A percentile compares a stretch with the other conserved stretches of the same genome.
phyloP scores from a whole-genome alignment of 2,329 filamentous ascomycete species.

The Phyllosticta capitalensis region DNA sequence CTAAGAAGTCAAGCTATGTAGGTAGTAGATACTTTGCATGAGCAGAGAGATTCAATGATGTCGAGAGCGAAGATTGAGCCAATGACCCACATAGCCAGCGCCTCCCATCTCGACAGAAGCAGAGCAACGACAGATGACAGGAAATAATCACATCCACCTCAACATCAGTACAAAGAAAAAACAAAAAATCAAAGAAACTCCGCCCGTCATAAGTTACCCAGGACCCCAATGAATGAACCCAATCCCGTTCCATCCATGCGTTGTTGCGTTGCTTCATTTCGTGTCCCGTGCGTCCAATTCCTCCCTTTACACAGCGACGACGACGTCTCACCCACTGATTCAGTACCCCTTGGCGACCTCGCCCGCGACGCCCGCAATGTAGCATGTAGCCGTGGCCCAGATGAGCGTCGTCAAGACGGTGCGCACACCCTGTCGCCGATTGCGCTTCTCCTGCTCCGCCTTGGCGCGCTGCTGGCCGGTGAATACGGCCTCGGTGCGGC shows the following conservation, averaged over 20 bases:
- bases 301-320: neutral
- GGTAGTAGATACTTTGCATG: too few species aligned
- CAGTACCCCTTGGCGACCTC: slow-evolving; percentile 9
- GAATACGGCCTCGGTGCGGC: slow-evolving; percentile 7
- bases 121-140: too few species aligned
- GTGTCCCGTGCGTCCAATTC: neutral
- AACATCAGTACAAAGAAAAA: too few species aligned
- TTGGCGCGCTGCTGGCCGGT: slow-evolving; percentile 1
- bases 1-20: too few species aligned
- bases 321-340: neutral
- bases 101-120: too few species aligned
- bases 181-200: too few species aligned
- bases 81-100: too few species aligned
- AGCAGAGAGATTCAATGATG: too few species aligned
- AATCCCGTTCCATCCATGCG: neutral
- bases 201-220: neutral
- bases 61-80: too few species aligned
- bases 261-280: neutral
- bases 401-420: slow-evolving; percentile 7
- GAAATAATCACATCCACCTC: too few species aligned
- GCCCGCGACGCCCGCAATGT: slow-evolving; percentile 8
- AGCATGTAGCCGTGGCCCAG: slow-evolving; percentile 11
- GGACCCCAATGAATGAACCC: neutral
- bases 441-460: neutral
- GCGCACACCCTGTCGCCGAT: neutral